A percentile compares a stretch with the other conserved stretches of the same genome.
Conservation (phyloP, 2,329 filamentous ascomycete species). For the Colletotrichum filicis region DNA sequence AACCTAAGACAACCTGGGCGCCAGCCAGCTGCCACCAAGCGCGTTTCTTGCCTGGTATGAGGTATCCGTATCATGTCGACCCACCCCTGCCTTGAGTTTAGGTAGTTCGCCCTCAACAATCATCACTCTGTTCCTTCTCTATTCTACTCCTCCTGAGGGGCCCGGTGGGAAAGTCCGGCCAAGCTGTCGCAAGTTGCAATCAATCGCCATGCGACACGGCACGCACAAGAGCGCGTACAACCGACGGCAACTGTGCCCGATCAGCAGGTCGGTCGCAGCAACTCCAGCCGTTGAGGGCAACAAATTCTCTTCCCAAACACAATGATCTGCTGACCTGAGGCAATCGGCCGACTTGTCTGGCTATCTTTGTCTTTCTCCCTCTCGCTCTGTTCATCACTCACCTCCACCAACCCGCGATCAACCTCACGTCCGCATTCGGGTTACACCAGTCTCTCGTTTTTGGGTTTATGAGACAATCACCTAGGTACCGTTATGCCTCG, state of each 20-base stretch:
- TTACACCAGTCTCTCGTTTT: slow-evolving; percentile 7
- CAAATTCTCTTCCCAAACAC: not conserved
- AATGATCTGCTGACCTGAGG: not conserved
- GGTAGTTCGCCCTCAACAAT: not conserved
- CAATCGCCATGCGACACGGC: slow-evolving; percentile 1
- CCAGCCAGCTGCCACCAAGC: slow-evolving; percentile 15
- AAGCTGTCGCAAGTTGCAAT: slow-evolving; percentile 16
- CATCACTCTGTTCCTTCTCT: not conserved
- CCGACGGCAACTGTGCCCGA: slow-evolving; percentile 10
- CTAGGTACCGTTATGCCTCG: not conserved
- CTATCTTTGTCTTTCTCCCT: not conserved
- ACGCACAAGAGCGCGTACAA: not conserved
- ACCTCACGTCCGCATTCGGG: slow-evolving; percentile 15
- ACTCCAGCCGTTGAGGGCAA: not conserved
- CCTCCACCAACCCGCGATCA: not conserved
- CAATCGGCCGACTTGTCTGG: not conserved
- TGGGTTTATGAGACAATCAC: not conserved
- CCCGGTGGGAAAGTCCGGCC: slow-evolving; percentile 5
- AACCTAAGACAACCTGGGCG: slow-evolving; percentile 29
- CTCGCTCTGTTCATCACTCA: not conserved
- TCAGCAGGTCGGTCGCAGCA: not conserved
- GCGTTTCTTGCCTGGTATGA: slow-evolving; percentile 20
- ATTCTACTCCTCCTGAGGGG: not conserved
- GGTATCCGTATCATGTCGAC: not conserved
- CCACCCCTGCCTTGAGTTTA: slow-evolving; percentile 14